Base-by-base conservation (phyloP, 2,329 filamentous ascomycete species). In the Epichloe aotearoae region DNA sequence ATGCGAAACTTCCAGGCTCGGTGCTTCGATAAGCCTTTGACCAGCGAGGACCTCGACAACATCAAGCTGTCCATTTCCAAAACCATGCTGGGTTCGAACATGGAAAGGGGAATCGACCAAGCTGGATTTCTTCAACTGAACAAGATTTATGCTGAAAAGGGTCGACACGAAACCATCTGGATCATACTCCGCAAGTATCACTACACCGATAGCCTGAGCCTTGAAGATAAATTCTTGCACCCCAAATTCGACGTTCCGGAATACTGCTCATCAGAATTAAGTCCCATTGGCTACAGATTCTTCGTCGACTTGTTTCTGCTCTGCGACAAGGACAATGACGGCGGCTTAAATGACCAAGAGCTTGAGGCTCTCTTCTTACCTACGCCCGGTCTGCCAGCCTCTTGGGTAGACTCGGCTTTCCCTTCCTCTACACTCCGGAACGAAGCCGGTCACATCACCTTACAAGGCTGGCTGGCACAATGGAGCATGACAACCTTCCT, bases 401-500 rank as follows among this genome's bases (percentile, higher is more conserved):
- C 87, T 0, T 98, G 93, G 93, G 73, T 82, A 0, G 90, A 96
- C 56, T 85, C 85, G 1, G 86, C 82, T 0, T 98, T 98, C 61
- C 93, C 93, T 2, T 89, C 86, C 1, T 95, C 88, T 23, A 96
- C 93, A 0, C 91, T 97, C 17, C 84, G 88, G 41, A 97, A 96
- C 62, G 93, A 98, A 67, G 88, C 88, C 8, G 93, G 93, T 0
- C 82, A 97, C 64, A 90, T 98, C 54, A 98, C 93, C 1, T 74
- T 98, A 4, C 93, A 98, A 66, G 93, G 93, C 2, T 98, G 93
- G 93, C 79, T 98, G 38, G 93, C 93, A 4, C 93, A 98, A 61
- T 98, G 93, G 93, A 96, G 90, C 64, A 98, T 98, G 93, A 98
- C 93, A 0, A 98, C 93, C 0, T 98, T 97, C 61, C 82, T 94